phyloP scores from a whole-genome alignment of 768 basidiomycete species.

The Nidularia pulvinata region DNA sequence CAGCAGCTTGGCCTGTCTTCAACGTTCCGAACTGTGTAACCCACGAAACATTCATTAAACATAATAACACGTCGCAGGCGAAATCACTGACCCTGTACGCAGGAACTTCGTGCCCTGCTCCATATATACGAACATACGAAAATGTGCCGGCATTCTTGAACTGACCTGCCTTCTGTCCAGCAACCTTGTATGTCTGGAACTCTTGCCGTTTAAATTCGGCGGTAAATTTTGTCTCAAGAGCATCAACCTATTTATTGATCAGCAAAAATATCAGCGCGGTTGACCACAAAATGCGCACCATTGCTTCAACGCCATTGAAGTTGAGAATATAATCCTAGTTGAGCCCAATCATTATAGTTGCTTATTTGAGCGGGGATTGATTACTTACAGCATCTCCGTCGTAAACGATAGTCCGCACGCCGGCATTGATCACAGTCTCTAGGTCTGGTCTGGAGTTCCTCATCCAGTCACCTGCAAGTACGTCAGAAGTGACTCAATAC shows the following conservation, averaged over 20 bases:
- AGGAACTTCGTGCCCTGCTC: constrained; percentile 43
- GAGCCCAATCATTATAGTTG: no score
- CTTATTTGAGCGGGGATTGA: background rate
- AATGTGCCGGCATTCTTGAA: constrained; percentile 57
- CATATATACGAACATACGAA: constrained; percentile 48
- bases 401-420: constrained; percentile 46
- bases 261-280: no score
- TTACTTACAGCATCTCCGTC: constrained; percentile 55
- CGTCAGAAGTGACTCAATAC: background rate
- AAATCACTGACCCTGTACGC: constrained; percentile 29
- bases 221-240: constrained; percentile 45
- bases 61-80: no score
- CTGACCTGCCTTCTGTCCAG: constrained; percentile 41
- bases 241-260: constrained; percentile 30
- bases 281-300: constrained; percentile 29
- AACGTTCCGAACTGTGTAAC: constrained; percentile 24
- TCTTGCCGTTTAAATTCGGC: constrained; percentile 31
- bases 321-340: constrained; percentile 52
- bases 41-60: no score
- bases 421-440: constrained; percentile 58
- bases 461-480: constrained; percentile 57
- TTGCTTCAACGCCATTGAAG: constrained; percentile 54
- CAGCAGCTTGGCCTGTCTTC: constrained; percentile 35
- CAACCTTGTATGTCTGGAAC: constrained; percentile 45
- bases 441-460: constrained; percentile 42